Evolutionary conservation across 495 filamentous ascomycete genomes (phyloP).

Genomic region (Daldinia loculata): DNA sequence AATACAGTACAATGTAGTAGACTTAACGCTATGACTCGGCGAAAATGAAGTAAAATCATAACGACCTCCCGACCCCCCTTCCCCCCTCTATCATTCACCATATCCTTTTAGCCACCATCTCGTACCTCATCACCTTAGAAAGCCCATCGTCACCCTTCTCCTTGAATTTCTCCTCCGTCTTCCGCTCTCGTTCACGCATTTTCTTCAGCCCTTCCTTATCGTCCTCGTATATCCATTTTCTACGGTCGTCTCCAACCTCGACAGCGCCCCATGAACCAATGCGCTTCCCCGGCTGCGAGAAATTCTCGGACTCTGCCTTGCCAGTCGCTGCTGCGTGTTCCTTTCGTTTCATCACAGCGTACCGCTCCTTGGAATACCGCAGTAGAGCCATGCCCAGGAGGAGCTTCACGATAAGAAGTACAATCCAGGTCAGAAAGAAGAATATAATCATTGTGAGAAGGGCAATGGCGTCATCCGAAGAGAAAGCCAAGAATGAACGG

Average conservation of each 20-base stretch:
- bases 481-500: conserved; percentile 52
- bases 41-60: not conserved
- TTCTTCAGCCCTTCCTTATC: conserved; percentile 74
- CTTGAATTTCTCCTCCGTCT: conserved; percentile 62
- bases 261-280: conserved; percentile 84
- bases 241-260: conserved; percentile 88
- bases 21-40: not conserved
- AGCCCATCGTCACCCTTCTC: conserved; percentile 66
- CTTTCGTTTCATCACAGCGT: conserved; percentile 77
- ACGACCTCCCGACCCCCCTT: not conserved
- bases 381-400: conserved; percentile 85
- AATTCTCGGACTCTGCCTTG: conserved; percentile 61
- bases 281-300: conserved; percentile 73
- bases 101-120: conserved; percentile 93
- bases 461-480: conserved; percentile 73
- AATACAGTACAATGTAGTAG: not conserved
- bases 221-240: conserved; percentile 86
- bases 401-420: conserved; percentile 82
- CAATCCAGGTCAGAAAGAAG: conserved; percentile 78
- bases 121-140: conserved; percentile 80
- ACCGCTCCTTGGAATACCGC: conserved; percentile 75
- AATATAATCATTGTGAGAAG: conserved; percentile 77
- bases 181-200: conserved; percentile 73
- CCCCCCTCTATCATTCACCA: conserved; percentile 63
- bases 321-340: conserved; percentile 62